Conservation (phyloP, 1,139 yeast genomes). For the Diutina sp. region DNA sequence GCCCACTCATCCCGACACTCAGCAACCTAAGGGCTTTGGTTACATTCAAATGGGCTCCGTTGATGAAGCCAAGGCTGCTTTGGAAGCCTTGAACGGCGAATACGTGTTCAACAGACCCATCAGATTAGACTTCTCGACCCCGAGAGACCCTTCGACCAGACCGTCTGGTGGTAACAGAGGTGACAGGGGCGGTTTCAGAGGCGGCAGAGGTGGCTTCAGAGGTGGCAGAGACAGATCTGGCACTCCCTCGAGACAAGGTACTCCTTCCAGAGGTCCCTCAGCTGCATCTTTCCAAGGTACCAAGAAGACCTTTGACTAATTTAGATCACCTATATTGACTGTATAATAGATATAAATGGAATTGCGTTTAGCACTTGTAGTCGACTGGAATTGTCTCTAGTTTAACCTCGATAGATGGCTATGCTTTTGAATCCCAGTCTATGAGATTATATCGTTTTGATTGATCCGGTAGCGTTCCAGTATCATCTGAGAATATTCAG, state of each 20-base stretch:
- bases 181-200: conserved; percentile 15
- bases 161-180: conserved; percentile 17
- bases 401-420: neutral
- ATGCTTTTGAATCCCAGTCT: no score
- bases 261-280: conserved; percentile 37
- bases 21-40: conserved; percentile 98
- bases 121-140: conserved; percentile 89
- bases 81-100: conserved; percentile 80
- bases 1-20: conserved; percentile 97
- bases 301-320: conserved; percentile 66
- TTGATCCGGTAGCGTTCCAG: no score
- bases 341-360: conserved; percentile 5
- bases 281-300: conserved; percentile 47
- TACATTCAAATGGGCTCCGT: conserved; percentile 81
- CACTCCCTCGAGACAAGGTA: conserved; percentile 13
- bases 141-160: conserved; percentile 45
- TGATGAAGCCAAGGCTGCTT: conserved; percentile 86
- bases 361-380: neutral
- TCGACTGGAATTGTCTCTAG: neutral
- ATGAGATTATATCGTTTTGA: no score
- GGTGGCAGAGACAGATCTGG: conserved; percentile 28
- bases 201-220: conserved; percentile 18
- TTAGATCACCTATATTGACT: neutral
- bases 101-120: conserved; percentile 86
- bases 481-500: no score